These are phyloP conservation scores for Lichtheimia corymbifera DNA, from an alignment of 371 early-diverging fungal species.

Conservation along the genomic window DNA sequence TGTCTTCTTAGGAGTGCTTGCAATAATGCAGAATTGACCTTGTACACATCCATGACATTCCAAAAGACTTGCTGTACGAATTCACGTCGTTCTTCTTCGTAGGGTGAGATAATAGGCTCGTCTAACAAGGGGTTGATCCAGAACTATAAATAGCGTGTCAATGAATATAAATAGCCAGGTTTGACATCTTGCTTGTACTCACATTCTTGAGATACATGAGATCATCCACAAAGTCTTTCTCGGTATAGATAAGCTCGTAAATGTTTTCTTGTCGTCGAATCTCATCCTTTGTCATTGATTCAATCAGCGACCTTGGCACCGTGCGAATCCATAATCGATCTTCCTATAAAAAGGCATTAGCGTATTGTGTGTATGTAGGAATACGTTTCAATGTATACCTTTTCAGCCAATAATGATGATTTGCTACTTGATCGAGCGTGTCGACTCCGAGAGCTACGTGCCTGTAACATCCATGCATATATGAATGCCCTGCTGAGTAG, in stretches of 20 bases:
- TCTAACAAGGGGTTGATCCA: conserved; percentile 74
- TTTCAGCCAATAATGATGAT: conserved; percentile 4
- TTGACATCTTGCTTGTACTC: conserved; percentile 7
- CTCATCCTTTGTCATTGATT: conserved; percentile 71
- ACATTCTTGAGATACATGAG: conserved; percentile 58
- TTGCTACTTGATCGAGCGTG: conserved; percentile 17
- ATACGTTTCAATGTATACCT: not conserved
- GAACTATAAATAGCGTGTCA: conserved; percentile 30
- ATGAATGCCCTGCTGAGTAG: not conserved
- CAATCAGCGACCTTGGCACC: conserved; percentile 70
- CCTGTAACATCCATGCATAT: conserved; percentile 1
- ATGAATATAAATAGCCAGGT: not conserved
- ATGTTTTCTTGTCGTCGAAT: conserved; percentile 91
- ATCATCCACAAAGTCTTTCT: conserved; percentile 90
- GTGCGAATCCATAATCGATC: conserved; percentile 61
- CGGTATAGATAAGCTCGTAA: conserved; percentile 89
- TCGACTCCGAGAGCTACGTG: conserved; percentile 8
- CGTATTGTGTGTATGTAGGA: not conserved
- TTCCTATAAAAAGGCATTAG: not conserved
- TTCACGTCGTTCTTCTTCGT: conserved; percentile 35
- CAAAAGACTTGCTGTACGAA: conserved; percentile 82
- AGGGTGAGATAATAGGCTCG: conserved; percentile 3
- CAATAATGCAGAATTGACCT: conserved; percentile 68
- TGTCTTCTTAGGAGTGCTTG: conserved; percentile 71
- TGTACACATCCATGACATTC: conserved; percentile 75